Evolutionary conservation across 1,139 yeast species (phyloP), one percentile per base, ranked within the genome.

Genomic region (Diutina scorzettiae): DNA sequence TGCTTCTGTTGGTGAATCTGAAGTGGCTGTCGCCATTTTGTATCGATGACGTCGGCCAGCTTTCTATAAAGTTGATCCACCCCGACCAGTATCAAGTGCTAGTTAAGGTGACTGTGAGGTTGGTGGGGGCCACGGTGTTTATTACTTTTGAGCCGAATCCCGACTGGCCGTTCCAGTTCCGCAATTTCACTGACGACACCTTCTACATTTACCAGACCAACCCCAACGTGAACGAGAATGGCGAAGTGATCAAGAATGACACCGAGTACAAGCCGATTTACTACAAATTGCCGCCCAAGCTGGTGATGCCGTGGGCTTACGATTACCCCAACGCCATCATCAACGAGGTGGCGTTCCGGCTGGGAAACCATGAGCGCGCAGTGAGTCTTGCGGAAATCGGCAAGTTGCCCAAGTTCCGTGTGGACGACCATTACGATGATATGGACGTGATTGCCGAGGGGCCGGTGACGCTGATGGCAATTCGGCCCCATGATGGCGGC

Each of bases 291-390:
- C 97, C 96, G 0, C 78, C 95, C 1, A 79, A 77, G 56, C 85
- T 96, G 63, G 94, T 86, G 2, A 93, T 93, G 98, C 96, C 97
- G 0, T 93, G 91, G 58, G 87, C 98, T 0, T 93, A 96, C 86
- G 98, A 93, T 57, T 91, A 76, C 60, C 98, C 98, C 0, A 86
- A 94, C 44, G 96, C 96, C 0, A 66, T 77, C 11, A 73, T 82
- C 40, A 89, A 87, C 57, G 96, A 89, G 53, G 62, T 93, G 29
- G 71, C 86, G 3, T 63, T 93, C 24, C 69, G 89, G 46, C 65
- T 79, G 7, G 82, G 80, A 44, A 85, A 85, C 1, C 69, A 81
- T 34, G 91, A 84, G 54, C 69, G 97, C 46, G 76, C 78, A 30
- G 72, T 93, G 17, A 93, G 86, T 53, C 61, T 93, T 41, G 93